phyloP scores from a whole-genome alignment of 2,329 filamentous ascomycete species.

The Xylogone sp. region DNA sequence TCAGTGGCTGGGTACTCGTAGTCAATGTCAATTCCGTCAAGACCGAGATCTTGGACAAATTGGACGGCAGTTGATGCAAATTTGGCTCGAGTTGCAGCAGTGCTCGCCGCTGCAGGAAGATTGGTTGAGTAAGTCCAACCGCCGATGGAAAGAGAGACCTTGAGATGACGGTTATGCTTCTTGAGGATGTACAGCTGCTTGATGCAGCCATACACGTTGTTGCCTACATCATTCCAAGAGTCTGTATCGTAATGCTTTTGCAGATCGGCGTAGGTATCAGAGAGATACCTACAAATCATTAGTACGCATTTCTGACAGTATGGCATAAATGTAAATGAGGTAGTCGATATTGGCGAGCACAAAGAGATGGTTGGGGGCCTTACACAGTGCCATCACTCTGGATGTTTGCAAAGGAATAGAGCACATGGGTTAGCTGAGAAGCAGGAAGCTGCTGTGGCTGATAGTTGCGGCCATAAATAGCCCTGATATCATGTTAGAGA shows the following conservation, averaged over 20 bases:
- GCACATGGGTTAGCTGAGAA: slow-evolving; percentile 68
- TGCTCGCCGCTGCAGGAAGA: slow-evolving; percentile 65
- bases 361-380: too few species aligned
- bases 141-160: slow-evolving; percentile 75
- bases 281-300: slow-evolving; percentile 46
- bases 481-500: slow-evolving; percentile 37
- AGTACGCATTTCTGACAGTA: slow-evolving; percentile 53
- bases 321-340: not conserved
- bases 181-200: slow-evolving; percentile 80
- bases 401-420: slow-evolving; percentile 81
- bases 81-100: slow-evolving; percentile 52
- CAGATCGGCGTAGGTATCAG: slow-evolving; percentile 65
- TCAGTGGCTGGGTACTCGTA: slow-evolving; percentile 22
- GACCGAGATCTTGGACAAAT: slow-evolving; percentile 70
- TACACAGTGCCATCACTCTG: slow-evolving; percentile 68
- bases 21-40: slow-evolving; percentile 44
- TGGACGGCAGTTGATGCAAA: slow-evolving; percentile 69
- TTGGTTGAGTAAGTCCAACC: slow-evolving; percentile 82
- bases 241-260: slow-evolving; percentile 74
- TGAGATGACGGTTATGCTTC: slow-evolving; percentile 71
- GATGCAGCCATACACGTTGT: slow-evolving; percentile 75
- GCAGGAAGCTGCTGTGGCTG: slow-evolving; percentile 67
- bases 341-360: too few species aligned
- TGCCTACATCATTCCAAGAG: slow-evolving; percentile 62
- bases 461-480: slow-evolving; percentile 71